phyloP scores from a whole-genome alignment of 2,329 filamentous ascomycete genomes.

The Pseudogymnoascus sp. region DNA sequence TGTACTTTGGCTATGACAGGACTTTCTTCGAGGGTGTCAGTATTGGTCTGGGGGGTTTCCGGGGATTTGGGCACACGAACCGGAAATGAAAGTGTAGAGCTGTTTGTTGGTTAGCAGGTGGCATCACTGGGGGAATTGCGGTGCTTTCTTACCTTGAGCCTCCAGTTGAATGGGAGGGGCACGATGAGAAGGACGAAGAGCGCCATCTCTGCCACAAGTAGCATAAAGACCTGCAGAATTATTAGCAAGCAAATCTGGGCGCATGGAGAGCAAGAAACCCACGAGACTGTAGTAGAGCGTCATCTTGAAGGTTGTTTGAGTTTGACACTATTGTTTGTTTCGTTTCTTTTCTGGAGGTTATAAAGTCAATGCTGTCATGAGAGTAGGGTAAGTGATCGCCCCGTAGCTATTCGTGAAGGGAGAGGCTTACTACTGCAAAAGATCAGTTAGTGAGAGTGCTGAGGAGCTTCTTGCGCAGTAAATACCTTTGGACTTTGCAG shows the following conservation, averaged over 20 bases:
- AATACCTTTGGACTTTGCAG: not conserved
- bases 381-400: not conserved
- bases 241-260: constrained; percentile 13
- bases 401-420: not conserved
- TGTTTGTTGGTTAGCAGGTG: not conserved
- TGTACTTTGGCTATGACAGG: constrained; percentile 78
- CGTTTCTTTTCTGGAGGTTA: constrained; percentile 7
- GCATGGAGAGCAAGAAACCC: constrained; percentile 21
- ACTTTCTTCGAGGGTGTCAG: constrained; percentile 23
- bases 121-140: not conserved
- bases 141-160: constrained; percentile 56
- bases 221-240: constrained; percentile 63
- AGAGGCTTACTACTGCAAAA: not conserved
- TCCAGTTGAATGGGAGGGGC: constrained; percentile 79
- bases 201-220: constrained; percentile 75
- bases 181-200: constrained; percentile 75
- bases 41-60: constrained; percentile 17
- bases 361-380: constrained; percentile 6
- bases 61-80: constrained; percentile 2
- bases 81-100: constrained; percentile 11
- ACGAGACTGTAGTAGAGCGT: constrained; percentile 46
- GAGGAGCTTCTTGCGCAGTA: not conserved
- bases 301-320: constrained; percentile 31
- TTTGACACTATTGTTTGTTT: constrained; percentile 10
- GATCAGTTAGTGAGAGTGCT: not conserved